Evolutionary conservation across 805 yeast species (phyloP).

Genomic region (Isabelozyma rhagii): DNA sequence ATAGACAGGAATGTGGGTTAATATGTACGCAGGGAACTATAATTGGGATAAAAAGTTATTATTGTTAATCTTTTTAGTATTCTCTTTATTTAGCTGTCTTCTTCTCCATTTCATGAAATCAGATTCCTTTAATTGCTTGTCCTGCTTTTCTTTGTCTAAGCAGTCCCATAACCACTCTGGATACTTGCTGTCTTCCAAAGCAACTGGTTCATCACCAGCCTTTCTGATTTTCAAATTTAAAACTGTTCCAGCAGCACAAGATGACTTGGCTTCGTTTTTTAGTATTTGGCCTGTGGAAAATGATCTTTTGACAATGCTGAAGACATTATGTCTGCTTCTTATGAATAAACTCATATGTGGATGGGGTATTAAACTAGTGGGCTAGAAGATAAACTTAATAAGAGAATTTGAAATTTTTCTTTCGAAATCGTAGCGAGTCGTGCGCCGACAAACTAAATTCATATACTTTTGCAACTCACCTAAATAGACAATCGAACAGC

Average conservation of each 20-base stretch:
- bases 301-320: background rate
- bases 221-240: slow-evolving; percentile 72
- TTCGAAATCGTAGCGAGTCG: no score
- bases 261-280: slow-evolving; percentile 10
- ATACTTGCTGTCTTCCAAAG: slow-evolving; percentile 81
- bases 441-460: no score
- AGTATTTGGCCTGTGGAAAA: background rate
- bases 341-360: background rate
- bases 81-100: slow-evolving; percentile 63
- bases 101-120: slow-evolving; percentile 65
- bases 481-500: no score
- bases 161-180: slow-evolving; percentile 95
- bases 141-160: slow-evolving; percentile 64
- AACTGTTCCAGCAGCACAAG: slow-evolving; percentile 67
- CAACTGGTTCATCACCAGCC: slow-evolving; percentile 83
- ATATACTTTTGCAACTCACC: no score
- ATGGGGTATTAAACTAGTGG: background rate
- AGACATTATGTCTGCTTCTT: background rate
- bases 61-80: slow-evolving; percentile 68
- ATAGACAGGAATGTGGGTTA: slow-evolving; percentile 3
- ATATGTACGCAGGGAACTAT: slow-evolving; percentile 13
- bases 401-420: no score
- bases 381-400: background rate
- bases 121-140: slow-evolving; percentile 51
- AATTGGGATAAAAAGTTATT: slow-evolving; percentile 72